A percentile compares a stretch with the other conserved stretches of the same genome.
These are phyloP conservation scores for Cyclotella sp. DNA, from an alignment of 108 stramenopile genomes.

Conservation along the genomic window DNA sequence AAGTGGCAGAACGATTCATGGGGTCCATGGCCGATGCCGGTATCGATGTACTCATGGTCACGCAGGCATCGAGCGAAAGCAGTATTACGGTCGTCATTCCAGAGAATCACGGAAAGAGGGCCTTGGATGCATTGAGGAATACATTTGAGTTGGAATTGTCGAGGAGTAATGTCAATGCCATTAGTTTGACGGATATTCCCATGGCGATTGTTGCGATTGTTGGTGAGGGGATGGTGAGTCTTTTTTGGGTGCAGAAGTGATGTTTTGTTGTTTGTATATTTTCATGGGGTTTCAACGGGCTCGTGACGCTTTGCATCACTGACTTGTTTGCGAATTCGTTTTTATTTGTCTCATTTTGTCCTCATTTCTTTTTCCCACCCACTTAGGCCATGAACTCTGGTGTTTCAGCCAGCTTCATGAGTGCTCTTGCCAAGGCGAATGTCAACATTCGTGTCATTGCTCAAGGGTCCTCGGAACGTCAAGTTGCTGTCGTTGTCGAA, in stretches of 20 bases:
- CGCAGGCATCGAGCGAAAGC: constrained; percentile 88
- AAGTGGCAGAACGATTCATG: constrained; percentile 82
- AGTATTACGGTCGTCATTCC: constrained; percentile 82
- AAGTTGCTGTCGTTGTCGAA: constrained; percentile 85
- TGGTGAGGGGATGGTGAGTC: constrained; percentile 80
- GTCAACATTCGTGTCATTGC: constrained; percentile 91
- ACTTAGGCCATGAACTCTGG: constrained; percentile 67
- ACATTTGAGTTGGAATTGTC: constrained; percentile 80
- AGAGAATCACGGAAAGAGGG: constrained; percentile 67
- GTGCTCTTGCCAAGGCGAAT: constrained; percentile 80
- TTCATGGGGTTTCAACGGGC: too few species aligned
- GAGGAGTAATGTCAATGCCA: constrained; percentile 62
- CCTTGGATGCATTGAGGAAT: constrained; percentile 59
- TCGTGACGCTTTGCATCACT: too few species aligned
- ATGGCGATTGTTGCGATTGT: constrained; percentile 89
- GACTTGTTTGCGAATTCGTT: too few species aligned
- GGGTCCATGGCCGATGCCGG: constrained; percentile 75
- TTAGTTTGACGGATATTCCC: constrained; percentile 49
- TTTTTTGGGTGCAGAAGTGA: background rate
- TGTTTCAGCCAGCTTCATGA: constrained; percentile 83
- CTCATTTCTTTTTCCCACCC: background rate
- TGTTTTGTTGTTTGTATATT: too few species aligned
- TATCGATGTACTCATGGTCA: constrained; percentile 84
- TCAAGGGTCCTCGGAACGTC: constrained; percentile 85
- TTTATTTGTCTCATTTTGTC: background rate